phyloP scores from a whole-genome alignment of 768 basidiomycete genomes.

The Mrakia blollopis region DNA sequence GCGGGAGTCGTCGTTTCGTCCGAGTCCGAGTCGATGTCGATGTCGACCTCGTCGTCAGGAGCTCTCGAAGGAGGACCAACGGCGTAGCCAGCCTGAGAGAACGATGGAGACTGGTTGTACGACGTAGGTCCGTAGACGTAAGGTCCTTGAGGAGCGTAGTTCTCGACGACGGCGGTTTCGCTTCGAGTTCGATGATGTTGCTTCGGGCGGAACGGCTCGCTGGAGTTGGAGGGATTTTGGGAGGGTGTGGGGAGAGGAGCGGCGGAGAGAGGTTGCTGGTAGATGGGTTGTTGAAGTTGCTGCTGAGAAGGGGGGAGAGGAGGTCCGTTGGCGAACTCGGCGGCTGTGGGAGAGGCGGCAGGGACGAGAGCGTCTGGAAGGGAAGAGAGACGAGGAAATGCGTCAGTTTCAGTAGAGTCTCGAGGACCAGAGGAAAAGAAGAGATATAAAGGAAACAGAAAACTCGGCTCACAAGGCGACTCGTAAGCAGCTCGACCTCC shows the following conservation, averaged over 20 bases:
- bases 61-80: neutral
- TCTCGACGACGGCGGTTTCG: constrained; percentile 30
- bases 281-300: neutral
- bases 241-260: constrained; percentile 5
- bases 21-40: constrained; percentile 12
- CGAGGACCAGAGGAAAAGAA: neutral
- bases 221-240: neutral
- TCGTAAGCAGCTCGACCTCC: constrained; percentile 84
- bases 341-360: neutral
- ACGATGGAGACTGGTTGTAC: constrained; percentile 8
- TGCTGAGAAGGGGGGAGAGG: neutral
- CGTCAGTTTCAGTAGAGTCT: neutral
- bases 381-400: neutral
- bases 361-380: neutral
- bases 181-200: constrained; percentile 7
- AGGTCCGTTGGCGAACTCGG: neutral
- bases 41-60: neutral
- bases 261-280: neutral
- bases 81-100: constrained; percentile 23
- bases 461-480: constrained; percentile 73
- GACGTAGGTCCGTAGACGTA: neutral
- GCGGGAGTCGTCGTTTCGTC: constrained; percentile 17
- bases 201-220: neutral
- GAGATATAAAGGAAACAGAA: neutral
- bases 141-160: neutral